Percentiles rank a stretch among this genome's conserved stretches.
These are phyloP conservation scores for Xylaria digitata DNA, from an alignment of 2,329 filamentous ascomycete species.

Conservation along the genomic window DNA sequence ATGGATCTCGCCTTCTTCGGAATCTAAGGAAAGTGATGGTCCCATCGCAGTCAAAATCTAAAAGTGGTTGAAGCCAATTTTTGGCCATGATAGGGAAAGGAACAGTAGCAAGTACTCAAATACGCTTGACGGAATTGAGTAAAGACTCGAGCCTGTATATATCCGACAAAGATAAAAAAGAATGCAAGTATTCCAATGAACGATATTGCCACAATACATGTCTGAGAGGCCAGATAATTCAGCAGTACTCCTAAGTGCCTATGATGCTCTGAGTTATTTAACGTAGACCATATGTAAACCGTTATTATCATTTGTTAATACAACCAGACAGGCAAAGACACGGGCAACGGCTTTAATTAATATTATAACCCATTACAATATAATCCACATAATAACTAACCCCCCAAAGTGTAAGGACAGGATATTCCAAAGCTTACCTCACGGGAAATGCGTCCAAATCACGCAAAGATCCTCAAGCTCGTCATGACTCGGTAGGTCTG, in stretches of 20 bases:
- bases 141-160: not conserved
- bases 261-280: not conserved
- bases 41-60: too few species aligned
- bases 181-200: not conserved
- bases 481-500: too few species aligned
- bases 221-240: not conserved
- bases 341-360: too few species aligned
- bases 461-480: too few species aligned
- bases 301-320: too few species aligned
- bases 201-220: not conserved
- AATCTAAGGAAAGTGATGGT: slow-evolving; percentile 29
- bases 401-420: too few species aligned
- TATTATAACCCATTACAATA: too few species aligned
- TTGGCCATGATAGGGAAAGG: not conserved
- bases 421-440: too few species aligned
- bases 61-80: too few species aligned
- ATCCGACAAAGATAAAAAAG: slow-evolving; percentile 4
- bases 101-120: not conserved
- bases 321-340: too few species aligned
- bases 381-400: too few species aligned
- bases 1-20: slow-evolving; percentile 54
- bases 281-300: not conserved
- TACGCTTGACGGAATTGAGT: not conserved
- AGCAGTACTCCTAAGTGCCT: not conserved
- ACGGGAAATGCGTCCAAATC: too few species aligned